A percentile compares a stretch with the other conserved stretches of the same genome.
Evolutionary conservation across 2,329 filamentous ascomycete genomes (phyloP).

Genomic region (Delphinella strobiligena): DNA sequence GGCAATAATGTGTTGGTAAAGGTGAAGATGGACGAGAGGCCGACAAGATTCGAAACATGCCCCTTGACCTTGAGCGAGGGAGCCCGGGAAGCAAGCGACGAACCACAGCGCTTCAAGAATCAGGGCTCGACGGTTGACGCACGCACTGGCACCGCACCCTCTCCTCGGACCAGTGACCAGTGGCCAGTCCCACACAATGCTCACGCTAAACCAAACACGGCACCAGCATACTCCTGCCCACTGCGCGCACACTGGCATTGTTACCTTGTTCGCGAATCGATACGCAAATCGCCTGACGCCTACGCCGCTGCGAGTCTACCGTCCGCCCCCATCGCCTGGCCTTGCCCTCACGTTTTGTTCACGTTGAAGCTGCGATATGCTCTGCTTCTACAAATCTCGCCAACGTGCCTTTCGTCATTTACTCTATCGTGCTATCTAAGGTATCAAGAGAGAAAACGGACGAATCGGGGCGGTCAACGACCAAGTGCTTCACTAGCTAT

Average conservation of each 20-base stretch:
- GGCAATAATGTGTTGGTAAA: conserved; percentile 1
- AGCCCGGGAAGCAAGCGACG: background rate
- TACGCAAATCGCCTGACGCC: background rate
- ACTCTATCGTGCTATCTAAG: too few relatives aligned
- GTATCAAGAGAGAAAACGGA: too few relatives aligned
- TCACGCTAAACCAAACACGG: background rate
- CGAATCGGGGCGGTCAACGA: too few relatives aligned
- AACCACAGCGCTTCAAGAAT: background rate
- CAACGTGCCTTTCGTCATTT: too few relatives aligned
- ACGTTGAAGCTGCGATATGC: too few relatives aligned
- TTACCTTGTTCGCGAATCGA: too few relatives aligned
- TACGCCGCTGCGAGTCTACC: background rate
- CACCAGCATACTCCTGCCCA: background rate
- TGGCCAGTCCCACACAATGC: background rate
- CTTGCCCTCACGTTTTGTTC: background rate
- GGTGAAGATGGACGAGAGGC: conserved; percentile 3
- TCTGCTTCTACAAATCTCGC: too few relatives aligned
- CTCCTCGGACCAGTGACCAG: background rate
- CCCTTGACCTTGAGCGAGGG: background rate
- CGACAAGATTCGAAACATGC: conserved; percentile 2
- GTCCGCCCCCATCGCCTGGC: background rate
- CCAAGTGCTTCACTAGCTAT: too few relatives aligned
- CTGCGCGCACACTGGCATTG: background rate
- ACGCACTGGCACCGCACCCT: background rate
- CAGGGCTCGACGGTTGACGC: background rate